Conservation (phyloP, 106 monocot genomes). For the Dioscorea dumetorum region DNA sequence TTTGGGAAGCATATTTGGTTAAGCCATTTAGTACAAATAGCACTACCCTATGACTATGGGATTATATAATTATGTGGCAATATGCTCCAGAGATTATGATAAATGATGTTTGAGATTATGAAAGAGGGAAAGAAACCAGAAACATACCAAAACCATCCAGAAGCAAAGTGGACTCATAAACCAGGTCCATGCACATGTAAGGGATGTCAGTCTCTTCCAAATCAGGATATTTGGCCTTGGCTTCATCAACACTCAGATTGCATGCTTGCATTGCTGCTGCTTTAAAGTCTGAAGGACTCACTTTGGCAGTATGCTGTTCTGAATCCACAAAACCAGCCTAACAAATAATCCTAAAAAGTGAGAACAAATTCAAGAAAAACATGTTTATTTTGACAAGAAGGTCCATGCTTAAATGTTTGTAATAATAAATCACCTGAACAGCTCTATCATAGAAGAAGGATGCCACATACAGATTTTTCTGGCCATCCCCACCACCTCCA, state of each 20-base stretch:
- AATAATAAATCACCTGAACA: not conserved
- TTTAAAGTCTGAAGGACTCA: conserved; percentile 19
- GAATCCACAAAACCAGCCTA: conserved; percentile 32
- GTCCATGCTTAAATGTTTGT: too few species aligned
- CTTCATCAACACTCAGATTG: conserved; percentile 11
- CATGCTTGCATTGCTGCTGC: conserved; percentile 27
- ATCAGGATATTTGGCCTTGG: conserved; percentile 8
- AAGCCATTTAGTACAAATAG: too few species aligned
- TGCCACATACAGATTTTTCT: not conserved
- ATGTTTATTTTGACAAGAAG: too few species aligned
- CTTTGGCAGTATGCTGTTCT: conserved; percentile 6
- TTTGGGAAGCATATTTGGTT: too few species aligned
- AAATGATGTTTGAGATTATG: too few species aligned
- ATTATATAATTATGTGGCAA: too few species aligned
- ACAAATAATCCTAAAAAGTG: too few species aligned
- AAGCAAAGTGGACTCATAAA: conserved; percentile 25
- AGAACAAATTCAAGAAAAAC: too few species aligned
- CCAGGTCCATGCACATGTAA: conserved; percentile 20
- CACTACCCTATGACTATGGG: too few species aligned
- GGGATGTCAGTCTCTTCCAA: not conserved
- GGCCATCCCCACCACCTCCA: not conserved
- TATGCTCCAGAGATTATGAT: too few species aligned
- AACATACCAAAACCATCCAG: conserved; percentile 33
- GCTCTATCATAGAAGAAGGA: not conserved
- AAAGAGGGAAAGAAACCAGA: not conserved